Evolutionary conservation across 345 rosid species (phyloP), one percentile per base, ranked within the genome.

Genomic region (Cochlearia excelsa): DNA sequence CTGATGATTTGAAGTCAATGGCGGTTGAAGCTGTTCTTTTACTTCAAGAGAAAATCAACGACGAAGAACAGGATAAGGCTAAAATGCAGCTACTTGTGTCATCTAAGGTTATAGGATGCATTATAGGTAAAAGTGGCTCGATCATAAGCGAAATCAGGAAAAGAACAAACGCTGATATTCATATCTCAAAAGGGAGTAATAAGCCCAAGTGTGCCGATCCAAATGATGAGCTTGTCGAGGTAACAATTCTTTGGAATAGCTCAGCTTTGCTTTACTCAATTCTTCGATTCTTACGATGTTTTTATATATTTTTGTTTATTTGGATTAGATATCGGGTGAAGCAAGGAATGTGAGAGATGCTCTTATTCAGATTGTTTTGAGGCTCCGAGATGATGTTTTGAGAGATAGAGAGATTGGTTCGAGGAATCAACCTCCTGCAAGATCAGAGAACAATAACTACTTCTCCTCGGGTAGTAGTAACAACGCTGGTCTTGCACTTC

Each of bases 121-220:
- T 93, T 54, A 89, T 89, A 69, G 99, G 99, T 59, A 93, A 84
- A 78, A 77, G 86, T 63, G 99, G 99, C 46, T 84, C 95, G 33
- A 87, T 90, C 58, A 79, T 93, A 65, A 87, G 83, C 65, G 99
- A 93, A 74, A 93, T 89, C 56, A 74, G 99, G 77, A 87, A 81
- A 76, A 83, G 79, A 65, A 93, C 97, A 6, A 84, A 54, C 49
- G 94, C 99, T 0, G 91, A 87, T 73, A 70, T 93, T 11, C 80
- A 84, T 48, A 87, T 93, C 69, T 82, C 96, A 3, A 93, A 85
- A 79, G 88, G 85, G 50, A 73, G 61, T 63, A 63, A 38, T 48
- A 58, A 26, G 60, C 89, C 92, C 2, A 85, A 75, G 66, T 78
- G 76, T 71, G 97, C 95, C 9, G 88, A 87, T 70, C 61, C 70